Conservation (phyloP, 305 asterid genomes). For the Fraxinus floribunda region DNA sequence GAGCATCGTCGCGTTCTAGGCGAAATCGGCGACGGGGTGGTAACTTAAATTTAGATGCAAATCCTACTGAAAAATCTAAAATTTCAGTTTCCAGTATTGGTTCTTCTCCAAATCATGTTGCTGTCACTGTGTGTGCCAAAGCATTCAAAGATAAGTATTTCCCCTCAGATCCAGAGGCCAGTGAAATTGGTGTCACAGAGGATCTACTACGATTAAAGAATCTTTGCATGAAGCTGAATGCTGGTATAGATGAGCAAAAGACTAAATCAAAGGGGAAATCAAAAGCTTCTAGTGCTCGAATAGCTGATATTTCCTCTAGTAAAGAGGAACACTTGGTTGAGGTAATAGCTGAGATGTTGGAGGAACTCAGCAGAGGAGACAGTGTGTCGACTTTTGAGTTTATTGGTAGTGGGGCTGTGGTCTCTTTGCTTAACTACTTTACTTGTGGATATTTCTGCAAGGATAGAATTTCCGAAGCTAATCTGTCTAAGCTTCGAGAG, state of each 20-base stretch:
- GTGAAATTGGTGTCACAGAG: constrained; percentile 73
- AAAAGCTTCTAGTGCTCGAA: constrained; percentile 55
- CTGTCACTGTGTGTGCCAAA: constrained; percentile 81
- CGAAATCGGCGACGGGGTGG: constrained; percentile 74
- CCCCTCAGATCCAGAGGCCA: constrained; percentile 65
- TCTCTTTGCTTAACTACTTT: constrained; percentile 78
- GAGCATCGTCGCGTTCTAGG: constrained; percentile 72
- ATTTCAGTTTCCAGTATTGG: constrained; percentile 41
- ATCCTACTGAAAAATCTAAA: constrained; percentile 56
- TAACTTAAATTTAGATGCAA: constrained; percentile 55
- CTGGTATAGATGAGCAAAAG: constrained; percentile 60
- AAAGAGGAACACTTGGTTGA: constrained; percentile 70
- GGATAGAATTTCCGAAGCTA: constrained; percentile 70
- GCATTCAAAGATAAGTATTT: constrained; percentile 87
- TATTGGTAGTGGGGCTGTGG: constrained; percentile 92
- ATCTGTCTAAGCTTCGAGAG: constrained; percentile 70
- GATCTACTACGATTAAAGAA: constrained; percentile 84
- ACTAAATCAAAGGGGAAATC: constrained; percentile 79
- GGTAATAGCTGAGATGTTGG: constrained; percentile 72
- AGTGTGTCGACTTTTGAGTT: constrained; percentile 98
- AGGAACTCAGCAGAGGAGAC: constrained; percentile 85
- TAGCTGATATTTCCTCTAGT: constrained; percentile 51
- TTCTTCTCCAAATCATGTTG: constrained; percentile 56
- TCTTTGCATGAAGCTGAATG: constrained; percentile 71
- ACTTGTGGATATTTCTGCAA: constrained; percentile 84